Evolutionary conservation across 2,329 filamentous ascomycete genomes (phyloP), one percentile per base, ranked within the genome.

Genomic region (Colletotrichum camelliae): DNA sequence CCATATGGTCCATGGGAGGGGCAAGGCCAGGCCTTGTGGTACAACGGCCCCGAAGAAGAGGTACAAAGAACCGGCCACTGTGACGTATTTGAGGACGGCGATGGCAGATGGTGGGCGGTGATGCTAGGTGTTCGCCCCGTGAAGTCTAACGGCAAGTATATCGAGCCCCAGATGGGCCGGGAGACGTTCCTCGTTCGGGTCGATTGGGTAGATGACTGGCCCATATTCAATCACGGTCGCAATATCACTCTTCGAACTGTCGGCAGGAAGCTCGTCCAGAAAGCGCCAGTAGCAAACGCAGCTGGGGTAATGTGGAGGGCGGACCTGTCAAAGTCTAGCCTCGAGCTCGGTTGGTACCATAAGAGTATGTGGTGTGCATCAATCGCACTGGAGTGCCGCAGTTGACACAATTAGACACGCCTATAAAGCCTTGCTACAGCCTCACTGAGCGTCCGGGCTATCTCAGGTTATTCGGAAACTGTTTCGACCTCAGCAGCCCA

Each of bases 101-200:
- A 82, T 9, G 88, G 88, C 0, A 80, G 84, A 12, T 89, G 88
- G 86, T 89, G 87, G 84, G 85, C 85, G 2, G 87, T 89, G 4
- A 81, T 88, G 43, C 80, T 90, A 4, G 88, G 85, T 0, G 86
- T 88, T 18, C 81, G 88, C 29, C 87, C 87, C 4, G 77, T 82
- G 4, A 80, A 70, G 76, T 79, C 75, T 12, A 77, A 77, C 8
- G 79, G 76, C 3, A 72, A 61, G 18, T 86, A 83, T 80, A 76
- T 85, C 29, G 82, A 84, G 52, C 87, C 86, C 13, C 85, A 87
- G 15, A 82, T 89, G 70, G 87, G 87, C 85, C 74, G 74, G 18
- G 89, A 91, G 78, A 87, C 88, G 0, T 89, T 90, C 70, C 79
- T 91, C 1, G 85, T 89, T 15, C 85, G 85, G 1, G 83, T 90